Conservation (phyloP, 2,329 filamentous ascomycete species). For the Phialophora expanda region DNA sequence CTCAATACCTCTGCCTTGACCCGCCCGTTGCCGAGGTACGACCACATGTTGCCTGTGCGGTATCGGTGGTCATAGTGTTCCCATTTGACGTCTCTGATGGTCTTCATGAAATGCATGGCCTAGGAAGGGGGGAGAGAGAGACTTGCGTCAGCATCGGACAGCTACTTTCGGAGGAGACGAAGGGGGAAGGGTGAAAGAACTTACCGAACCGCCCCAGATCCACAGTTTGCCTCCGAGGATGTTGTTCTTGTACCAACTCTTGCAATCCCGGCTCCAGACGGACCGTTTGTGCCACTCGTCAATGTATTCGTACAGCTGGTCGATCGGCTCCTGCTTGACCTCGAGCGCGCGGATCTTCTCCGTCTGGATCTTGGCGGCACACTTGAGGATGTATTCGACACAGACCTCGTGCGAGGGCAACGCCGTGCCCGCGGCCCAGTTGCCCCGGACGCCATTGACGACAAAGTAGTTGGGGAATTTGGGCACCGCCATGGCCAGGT, state of each 20-base stretch:
- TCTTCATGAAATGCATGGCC: conserved; percentile 32
- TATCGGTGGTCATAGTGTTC: conserved; percentile 30
- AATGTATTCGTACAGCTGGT: conserved; percentile 29
- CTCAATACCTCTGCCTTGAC: conserved; percentile 25
- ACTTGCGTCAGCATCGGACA: conserved; percentile 2
- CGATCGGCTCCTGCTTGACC: conserved; percentile 19
- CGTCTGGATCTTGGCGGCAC: conserved; percentile 23
- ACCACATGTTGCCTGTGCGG: conserved; percentile 24
- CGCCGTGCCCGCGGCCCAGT: conserved; percentile 19
- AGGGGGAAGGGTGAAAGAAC: background rate
- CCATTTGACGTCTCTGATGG: conserved; percentile 25
- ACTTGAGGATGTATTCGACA: conserved; percentile 30
- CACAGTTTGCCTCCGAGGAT: conserved; percentile 25
- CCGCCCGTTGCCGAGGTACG: conserved; percentile 29
- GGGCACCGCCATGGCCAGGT: conserved; percentile 24
- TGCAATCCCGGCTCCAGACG: background rate
- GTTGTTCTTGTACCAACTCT: conserved; percentile 24
- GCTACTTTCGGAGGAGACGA: too few species aligned
- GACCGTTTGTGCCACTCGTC: conserved; percentile 30
- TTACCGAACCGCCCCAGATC: conserved; percentile 28
- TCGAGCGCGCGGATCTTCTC: conserved; percentile 28
- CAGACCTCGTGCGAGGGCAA: conserved; percentile 22
- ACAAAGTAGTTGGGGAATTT: conserved; percentile 35
- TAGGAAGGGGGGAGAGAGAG: background rate
- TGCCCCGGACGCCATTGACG: conserved; percentile 24